phyloP scores from a whole-genome alignment of 2,329 filamentous ascomycete genomes.

The Penicillium vulpinum region DNA sequence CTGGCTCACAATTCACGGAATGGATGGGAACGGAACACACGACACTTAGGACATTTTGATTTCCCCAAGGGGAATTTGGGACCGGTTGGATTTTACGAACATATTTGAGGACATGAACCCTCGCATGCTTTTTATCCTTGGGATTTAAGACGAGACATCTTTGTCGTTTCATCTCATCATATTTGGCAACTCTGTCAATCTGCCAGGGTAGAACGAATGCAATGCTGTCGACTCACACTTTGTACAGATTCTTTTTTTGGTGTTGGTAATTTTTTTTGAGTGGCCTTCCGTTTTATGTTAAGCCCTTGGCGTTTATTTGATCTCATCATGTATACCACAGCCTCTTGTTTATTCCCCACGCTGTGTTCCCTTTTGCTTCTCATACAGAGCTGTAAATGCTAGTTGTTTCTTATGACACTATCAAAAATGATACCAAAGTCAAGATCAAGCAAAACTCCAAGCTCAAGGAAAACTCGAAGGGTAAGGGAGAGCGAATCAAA shows the following conservation, averaged over 20 bases:
- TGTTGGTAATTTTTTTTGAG: neutral
- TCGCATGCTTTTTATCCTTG: slow-evolving; percentile 3
- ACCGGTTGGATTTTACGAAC: slow-evolving; percentile 17
- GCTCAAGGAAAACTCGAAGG: too few relatives aligned
- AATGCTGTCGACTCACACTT: neutral
- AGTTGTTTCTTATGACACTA: neutral
- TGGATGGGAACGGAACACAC: slow-evolving; percentile 20
- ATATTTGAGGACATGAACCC: slow-evolving; percentile 18
- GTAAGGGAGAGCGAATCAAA: too few relatives aligned
- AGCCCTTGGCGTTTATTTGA: slow-evolving; percentile 1
- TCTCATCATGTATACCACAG: slow-evolving; percentile 1
- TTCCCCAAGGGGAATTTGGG: slow-evolving; percentile 1
- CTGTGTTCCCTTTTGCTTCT: neutral
- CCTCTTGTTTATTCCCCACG: neutral
- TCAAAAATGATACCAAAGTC: neutral
- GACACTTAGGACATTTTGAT: slow-evolving; percentile 17
- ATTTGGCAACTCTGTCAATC: neutral
- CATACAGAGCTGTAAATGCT: neutral
- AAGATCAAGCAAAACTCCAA: too few relatives aligned
- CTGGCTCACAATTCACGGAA: slow-evolving; percentile 15
- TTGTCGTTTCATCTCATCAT: neutral
- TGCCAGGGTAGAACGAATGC: neutral
- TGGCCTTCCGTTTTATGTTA: neutral
- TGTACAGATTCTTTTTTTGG: slow-evolving; percentile 3
- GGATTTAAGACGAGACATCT: neutral